These are phyloP conservation scores for Xylaria digitata DNA, from an alignment of 2,329 filamentous ascomycete genomes.

Conservation along the genomic window DNA sequence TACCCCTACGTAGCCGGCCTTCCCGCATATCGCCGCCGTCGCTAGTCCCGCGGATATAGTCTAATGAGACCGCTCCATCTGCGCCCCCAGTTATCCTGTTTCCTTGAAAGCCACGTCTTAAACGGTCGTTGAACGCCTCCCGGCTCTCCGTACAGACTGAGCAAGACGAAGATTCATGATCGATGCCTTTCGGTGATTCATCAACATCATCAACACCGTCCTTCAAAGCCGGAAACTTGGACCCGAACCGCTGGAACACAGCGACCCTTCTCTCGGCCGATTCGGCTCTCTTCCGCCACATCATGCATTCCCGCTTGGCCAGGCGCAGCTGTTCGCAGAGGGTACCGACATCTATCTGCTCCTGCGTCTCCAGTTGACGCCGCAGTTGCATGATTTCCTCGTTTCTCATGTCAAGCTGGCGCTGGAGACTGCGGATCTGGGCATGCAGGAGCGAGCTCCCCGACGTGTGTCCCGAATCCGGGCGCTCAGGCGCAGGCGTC, in stretches of 20 bases:
- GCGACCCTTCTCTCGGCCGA: conserved; percentile 65
- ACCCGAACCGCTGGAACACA: conserved; percentile 60
- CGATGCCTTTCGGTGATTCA: background rate
- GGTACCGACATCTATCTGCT: conserved; percentile 57
- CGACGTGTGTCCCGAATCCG: conserved; percentile 15
- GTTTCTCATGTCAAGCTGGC: conserved; percentile 57
- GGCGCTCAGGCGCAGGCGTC: background rate
- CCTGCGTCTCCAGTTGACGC: conserved; percentile 59
- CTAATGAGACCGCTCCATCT: conserved; percentile 15
- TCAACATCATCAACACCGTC: conserved; percentile 13
- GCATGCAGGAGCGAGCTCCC: conserved; percentile 56
- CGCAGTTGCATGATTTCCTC: conserved; percentile 61
- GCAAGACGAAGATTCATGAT: conserved; percentile 16
- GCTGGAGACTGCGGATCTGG: conserved; percentile 63
- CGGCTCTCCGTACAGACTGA: conserved; percentile 35
- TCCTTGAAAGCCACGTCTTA: conserved; percentile 27
- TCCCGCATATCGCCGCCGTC: background rate
- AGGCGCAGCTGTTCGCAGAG: conserved; percentile 62
- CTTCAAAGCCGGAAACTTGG: conserved; percentile 33
- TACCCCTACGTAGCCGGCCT: conserved; percentile 1
- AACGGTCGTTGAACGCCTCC: conserved; percentile 32
- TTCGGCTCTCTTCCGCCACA: conserved; percentile 67
- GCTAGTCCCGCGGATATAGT: background rate
- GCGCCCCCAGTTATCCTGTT: background rate
- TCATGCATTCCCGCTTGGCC: conserved; percentile 55